Base-by-base conservation (phyloP, 2,329 filamentous ascomycete genomes). In the Aspergillus tanneri region DNA sequence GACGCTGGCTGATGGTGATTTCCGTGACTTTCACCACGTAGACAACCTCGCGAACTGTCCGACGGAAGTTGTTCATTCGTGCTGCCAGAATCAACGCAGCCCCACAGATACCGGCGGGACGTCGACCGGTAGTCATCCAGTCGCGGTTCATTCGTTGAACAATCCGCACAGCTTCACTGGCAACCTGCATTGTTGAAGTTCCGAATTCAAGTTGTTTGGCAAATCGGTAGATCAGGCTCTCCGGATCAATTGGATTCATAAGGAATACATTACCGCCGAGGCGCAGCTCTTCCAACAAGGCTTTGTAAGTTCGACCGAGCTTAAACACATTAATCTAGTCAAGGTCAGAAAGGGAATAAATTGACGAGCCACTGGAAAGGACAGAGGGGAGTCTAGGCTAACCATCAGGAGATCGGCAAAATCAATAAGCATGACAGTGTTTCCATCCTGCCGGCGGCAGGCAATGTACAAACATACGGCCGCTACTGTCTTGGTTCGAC, bases 1-100 rank as follows among this genome's bases (percentile, higher is more conserved):
- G 75, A 53, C 93, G 90, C 66, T 92, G 89, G 62, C 90, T 87
- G 51, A 99, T 90, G 6, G 93, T 99, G 52, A 90, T 82, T 56
- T 95, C 95, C 34, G 91, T 95, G 42, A 97, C 91, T 66, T 96
- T 97, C 66, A 96, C 92, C 28, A 96, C 88, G 66, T 96, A 97
- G n/a, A 97, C 92, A 7, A 99, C 88, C 70, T 99, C 93, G 23
- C 90, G 83, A 10, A 95, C 84, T 0, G 90, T 96, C 14, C 93
- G 85, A 36, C 92, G 87, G 66, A 95, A 99, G 70, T 97, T 97
- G 79, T 96, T 95, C 87, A 97, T 97, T 43, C 93, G 87, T 7
- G 93, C 92, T 5, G 93, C 93, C 67, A 99, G 86, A 52, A 99
- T 88, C 39, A 99, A 80, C 57, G 91, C 95, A 10, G 93, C 93